Conservation (phyloP, 306 rosid genomes). For the Nissolia schottii region DNA sequence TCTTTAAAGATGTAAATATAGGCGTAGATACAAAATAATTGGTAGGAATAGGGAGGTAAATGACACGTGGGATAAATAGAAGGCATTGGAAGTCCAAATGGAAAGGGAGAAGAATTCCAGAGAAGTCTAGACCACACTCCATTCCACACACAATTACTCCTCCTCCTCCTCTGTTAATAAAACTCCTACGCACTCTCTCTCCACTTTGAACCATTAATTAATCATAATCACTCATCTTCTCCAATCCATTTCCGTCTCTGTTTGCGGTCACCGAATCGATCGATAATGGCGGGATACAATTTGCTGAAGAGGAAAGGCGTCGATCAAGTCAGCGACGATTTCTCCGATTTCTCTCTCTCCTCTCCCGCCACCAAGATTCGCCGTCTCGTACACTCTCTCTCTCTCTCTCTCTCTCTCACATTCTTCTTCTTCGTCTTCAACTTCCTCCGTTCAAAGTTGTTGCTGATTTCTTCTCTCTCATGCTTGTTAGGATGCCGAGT, state of each 20-base stretch:
- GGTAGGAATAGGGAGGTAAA: not conserved
- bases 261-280: too few species aligned
- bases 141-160: not conserved
- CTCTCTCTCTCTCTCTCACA: not conserved
- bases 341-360: constrained; percentile 72
- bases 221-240: not conserved
- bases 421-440: not conserved
- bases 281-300: constrained; percentile 15
- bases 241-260: too few species aligned
- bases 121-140: constrained; percentile 20
- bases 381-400: constrained; percentile 50
- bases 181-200: not conserved
- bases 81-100: not conserved
- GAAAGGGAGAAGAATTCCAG: not conserved
- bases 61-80: constrained; percentile 8
- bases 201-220: not conserved
- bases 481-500: constrained; percentile 45
- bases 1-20: too few species aligned
- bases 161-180: not conserved
- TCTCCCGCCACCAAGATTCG: constrained; percentile 91
- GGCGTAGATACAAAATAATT: too few species aligned
- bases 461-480: not conserved
- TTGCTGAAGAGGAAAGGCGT: constrained; percentile 48
- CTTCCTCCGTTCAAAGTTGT: too few species aligned
- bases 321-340: constrained; percentile 44